Evolutionary conservation across 2,329 filamentous ascomycete species (phyloP).

Genomic region (Ceratocystis diversiconidia): DNA sequence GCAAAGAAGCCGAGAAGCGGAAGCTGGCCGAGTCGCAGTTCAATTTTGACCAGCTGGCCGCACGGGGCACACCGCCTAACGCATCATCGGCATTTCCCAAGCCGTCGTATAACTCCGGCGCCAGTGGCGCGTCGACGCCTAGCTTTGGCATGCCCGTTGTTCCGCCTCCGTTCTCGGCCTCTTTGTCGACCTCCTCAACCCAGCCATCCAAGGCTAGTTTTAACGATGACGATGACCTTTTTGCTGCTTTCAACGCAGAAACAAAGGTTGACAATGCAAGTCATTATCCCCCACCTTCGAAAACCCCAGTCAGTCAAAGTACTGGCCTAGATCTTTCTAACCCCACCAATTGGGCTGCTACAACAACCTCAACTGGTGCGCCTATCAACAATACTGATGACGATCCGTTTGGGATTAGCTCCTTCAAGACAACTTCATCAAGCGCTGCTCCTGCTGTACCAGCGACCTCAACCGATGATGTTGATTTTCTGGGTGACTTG

Average conservation of each 20-base stretch:
- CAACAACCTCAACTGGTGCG: constrained; percentile 24
- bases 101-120: not conserved
- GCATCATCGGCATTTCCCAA: constrained; percentile 24
- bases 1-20: constrained; percentile 59
- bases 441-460: constrained; percentile 20
- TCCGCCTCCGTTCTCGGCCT: constrained; percentile 12
- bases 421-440: constrained; percentile 34
- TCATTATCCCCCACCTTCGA: constrained; percentile 41
- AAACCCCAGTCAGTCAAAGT: constrained; percentile 26
- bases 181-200: not conserved
- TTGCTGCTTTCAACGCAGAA: constrained; percentile 51
- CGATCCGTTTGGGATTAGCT: constrained; percentile 71
- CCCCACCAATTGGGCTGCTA: constrained; percentile 39
- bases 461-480: constrained; percentile 35
- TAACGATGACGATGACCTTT: constrained; percentile 46
- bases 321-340: constrained; percentile 37
- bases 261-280: constrained; percentile 55
- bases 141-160: constrained; percentile 19
- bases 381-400: constrained; percentile 53
- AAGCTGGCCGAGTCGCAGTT: constrained; percentile 64
- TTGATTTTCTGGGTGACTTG: constrained; percentile 52
- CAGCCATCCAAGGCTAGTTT: constrained; percentile 9
- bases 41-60: constrained; percentile 53
- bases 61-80: constrained; percentile 43
- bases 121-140: constrained; percentile 20